Conservation (phyloP, 192 early-diverging fungal genomes). For the Pilaira anomala region DNA sequence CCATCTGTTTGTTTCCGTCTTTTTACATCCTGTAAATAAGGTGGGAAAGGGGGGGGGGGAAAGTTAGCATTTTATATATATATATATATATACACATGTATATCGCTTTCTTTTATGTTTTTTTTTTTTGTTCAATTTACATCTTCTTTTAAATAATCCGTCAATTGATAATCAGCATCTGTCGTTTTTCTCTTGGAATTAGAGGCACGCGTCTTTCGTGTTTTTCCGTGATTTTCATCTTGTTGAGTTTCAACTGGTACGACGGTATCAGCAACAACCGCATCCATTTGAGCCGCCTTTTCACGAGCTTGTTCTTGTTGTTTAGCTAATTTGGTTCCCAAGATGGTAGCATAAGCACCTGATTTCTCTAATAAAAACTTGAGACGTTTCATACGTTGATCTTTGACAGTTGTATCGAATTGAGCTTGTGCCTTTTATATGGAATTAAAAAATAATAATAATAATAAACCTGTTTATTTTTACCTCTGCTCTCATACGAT, state of each 20-base stretch:
- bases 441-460: too few relatives aligned
- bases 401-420: constrained; percentile 55
- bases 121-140: constrained; percentile 22
- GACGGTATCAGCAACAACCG: background rate
- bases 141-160: constrained; percentile 49
- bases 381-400: constrained; percentile 68
- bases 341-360: constrained; percentile 73
- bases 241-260: background rate
- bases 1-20: constrained; percentile 30
- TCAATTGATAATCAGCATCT: constrained; percentile 46
- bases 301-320: constrained; percentile 67
- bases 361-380: constrained; percentile 82
- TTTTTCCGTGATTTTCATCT: background rate
- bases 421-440: constrained; percentile 56
- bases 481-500: constrained; percentile 47
- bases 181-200: constrained; percentile 45
- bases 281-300: constrained; percentile 32
- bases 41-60: too few relatives aligned
- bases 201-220: constrained; percentile 15
- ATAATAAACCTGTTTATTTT: background rate
- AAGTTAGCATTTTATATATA: background rate
- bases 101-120: too few relatives aligned
- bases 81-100: too few relatives aligned
- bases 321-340: constrained; percentile 71
- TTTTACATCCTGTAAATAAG: constrained; percentile 28